Evolutionary conservation across 768 basidiomycete species (phyloP), one percentile per base, ranked within the genome.

Genomic region (Suillus subaureus): DNA sequence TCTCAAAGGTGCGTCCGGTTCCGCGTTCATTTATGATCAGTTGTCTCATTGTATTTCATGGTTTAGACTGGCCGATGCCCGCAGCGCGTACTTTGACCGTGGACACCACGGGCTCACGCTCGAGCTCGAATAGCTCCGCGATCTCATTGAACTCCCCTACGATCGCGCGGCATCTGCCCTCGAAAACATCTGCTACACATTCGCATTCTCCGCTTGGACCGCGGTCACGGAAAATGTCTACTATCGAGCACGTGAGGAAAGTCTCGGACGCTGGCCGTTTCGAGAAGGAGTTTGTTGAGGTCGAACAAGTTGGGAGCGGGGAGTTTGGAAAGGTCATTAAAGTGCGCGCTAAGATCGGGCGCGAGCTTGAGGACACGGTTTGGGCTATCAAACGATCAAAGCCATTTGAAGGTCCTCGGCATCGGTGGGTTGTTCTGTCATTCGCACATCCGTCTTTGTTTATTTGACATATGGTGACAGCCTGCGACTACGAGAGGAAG

Each of bases 381-480:
- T 96, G 85, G 75, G 97, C 97, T 12, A 88, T 99, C 72, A 99
- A 99, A 83, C 92, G 93, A 75, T 96, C 94, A 37, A 96, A 96
- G 80, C 85, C 87, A 39, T 96, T 97, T 70, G 92, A 95, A 72
- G 97, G 97, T 33, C 86, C 85, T 47, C 90, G 92, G 77, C 96
- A 97, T 79, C 85, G 97, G 93, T 96, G 75, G 72, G 88, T 79
- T 37, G 16, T 43, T 64, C 61, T 35, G 21, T 28, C 13, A 23
- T 57, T 21, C 62, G 26, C 23, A 12, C 6, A 42, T 61, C 2
- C 15, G 21, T n/a, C 49, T 54, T 54, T 52, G 51, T 60, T 66
- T 68, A 70, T 64, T 64, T 65, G 68, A 47, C 61, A 40, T 21
- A 6, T 40, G 16, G 28, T 66, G 37, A 26, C 70, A 94, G 92